Percentiles rank a stretch among this genome's conserved stretches.
Evolutionary conservation across 1,139 yeast species (phyloP).

Genomic region (Nakaseomyces sp.): DNA sequence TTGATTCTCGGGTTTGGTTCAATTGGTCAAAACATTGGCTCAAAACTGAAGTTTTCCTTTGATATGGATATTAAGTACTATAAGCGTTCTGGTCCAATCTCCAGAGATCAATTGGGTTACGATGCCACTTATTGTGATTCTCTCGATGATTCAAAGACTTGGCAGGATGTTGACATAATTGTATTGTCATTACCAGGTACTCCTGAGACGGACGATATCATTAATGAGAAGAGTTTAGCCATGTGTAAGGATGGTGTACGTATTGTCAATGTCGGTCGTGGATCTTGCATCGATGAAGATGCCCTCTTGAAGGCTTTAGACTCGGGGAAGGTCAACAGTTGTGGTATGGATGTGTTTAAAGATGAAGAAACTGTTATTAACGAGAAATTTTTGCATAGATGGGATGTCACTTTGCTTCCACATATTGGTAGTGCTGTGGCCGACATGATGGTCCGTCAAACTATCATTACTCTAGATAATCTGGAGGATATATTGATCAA

Average conservation of each 20-base stretch:
- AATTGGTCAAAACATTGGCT: constrained; percentile 61
- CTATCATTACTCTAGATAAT: constrained; percentile 40
- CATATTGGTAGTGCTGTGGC: constrained; percentile 66
- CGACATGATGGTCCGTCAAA: constrained; percentile 38
- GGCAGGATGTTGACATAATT: constrained; percentile 45
- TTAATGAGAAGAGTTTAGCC: constrained; percentile 42
- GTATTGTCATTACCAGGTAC: constrained; percentile 64
- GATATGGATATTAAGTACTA: constrained; percentile 64
- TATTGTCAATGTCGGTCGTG: constrained; percentile 74
- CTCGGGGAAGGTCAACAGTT: constrained; percentile 57
- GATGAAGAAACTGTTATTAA: constrained; percentile 51
- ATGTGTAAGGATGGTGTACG: constrained; percentile 46
- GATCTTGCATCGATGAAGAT: constrained; percentile 61
- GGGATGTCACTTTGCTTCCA: constrained; percentile 68
- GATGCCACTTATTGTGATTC: constrained; percentile 38
- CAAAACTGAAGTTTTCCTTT: constrained; percentile 41
- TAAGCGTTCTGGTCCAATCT: constrained; percentile 44
- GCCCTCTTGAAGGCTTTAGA: constrained; percentile 62
- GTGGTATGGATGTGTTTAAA: constrained; percentile 76
- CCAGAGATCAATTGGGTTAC: constrained; percentile 39
- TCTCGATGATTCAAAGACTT: constrained; percentile 32
- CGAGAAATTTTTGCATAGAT: constrained; percentile 44
- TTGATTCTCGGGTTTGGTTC: constrained; percentile 73
- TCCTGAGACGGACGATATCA: constrained; percentile 47
- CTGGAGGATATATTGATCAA: constrained; percentile 36